These are phyloP conservation scores for Neonectria neomacrospora DNA, from an alignment of 2,329 filamentous ascomycete species.

Conservation along the genomic window DNA sequence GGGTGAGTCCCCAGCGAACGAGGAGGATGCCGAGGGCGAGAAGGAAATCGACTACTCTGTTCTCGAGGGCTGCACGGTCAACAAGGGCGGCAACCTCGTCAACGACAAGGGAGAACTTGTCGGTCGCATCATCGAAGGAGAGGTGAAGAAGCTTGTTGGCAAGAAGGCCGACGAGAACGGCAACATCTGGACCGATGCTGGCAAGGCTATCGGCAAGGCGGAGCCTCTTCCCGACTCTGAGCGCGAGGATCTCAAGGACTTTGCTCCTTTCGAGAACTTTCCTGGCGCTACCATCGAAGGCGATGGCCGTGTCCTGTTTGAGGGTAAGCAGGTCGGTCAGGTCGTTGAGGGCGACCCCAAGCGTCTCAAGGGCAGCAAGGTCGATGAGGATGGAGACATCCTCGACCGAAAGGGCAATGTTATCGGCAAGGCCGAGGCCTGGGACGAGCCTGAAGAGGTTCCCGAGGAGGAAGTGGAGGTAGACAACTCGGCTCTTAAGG, in stretches of 20 bases:
- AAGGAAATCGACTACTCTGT: slow-evolving; percentile 63
- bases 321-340: slow-evolving; percentile 75
- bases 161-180: slow-evolving; percentile 77
- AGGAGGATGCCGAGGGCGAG: slow-evolving; percentile 44
- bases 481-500: slow-evolving; percentile 63
- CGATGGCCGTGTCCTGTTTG: slow-evolving; percentile 73
- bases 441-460: slow-evolving; percentile 51
- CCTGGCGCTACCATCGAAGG: slow-evolving; percentile 73
- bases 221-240: slow-evolving; percentile 67
- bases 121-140: slow-evolving; percentile 74
- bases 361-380: slow-evolving; percentile 75
- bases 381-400: slow-evolving; percentile 86
- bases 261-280: slow-evolving; percentile 74
- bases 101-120: slow-evolving; percentile 69
- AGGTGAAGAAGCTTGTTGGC: slow-evolving; percentile 70
- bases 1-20: not conserved
- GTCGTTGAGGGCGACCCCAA: slow-evolving; percentile 78
- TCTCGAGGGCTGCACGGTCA: slow-evolving; percentile 65
- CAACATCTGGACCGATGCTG: slow-evolving; percentile 76
- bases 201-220: slow-evolving; percentile 72
- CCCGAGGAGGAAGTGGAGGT: slow-evolving; percentile 37
- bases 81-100: slow-evolving; percentile 67
- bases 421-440: slow-evolving; percentile 68
- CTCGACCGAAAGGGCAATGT: slow-evolving; percentile 77
- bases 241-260: slow-evolving; percentile 68